phyloP scores from a whole-genome alignment of 2,329 filamentous ascomycete genomes.

The Proliferodiscus dingleyae region DNA sequence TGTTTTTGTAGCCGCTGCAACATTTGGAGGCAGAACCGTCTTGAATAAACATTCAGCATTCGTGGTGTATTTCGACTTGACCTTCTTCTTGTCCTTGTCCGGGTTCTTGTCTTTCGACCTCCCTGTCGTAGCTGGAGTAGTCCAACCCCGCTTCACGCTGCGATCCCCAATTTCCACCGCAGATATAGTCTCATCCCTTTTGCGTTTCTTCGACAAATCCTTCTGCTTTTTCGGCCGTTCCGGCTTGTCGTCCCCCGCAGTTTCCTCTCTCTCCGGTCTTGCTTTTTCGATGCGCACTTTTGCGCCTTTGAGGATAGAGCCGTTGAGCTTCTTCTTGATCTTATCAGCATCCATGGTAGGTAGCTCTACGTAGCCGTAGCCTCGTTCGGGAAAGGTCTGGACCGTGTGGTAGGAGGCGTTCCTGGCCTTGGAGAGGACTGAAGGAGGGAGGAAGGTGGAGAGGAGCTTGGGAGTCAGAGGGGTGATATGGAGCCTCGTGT shows the following conservation, averaged over 20 bases:
- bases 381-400: constrained; percentile 83
- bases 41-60: constrained; percentile 81
- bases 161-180: constrained; percentile 65
- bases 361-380: constrained; percentile 85
- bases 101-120: too few species aligned
- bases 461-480: constrained; percentile 76
- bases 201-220: constrained; percentile 48
- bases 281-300: constrained; percentile 86
- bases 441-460: constrained; percentile 64
- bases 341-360: constrained; percentile 81
- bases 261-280: constrained; percentile 53
- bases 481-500: constrained; percentile 74
- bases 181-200: constrained; percentile 45
- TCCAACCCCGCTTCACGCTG: constrained; percentile 38
- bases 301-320: constrained; percentile 73
- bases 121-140: constrained; percentile 46
- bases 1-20: constrained; percentile 32
- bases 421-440: constrained; percentile 60
- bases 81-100: constrained; percentile 51
- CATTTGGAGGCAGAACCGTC: constrained; percentile 64
- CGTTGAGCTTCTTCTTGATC: constrained; percentile 85
- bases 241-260: constrained; percentile 34
- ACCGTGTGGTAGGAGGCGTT: constrained; percentile 86
- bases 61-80: constrained; percentile 75
- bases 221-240: constrained; percentile 37